Evolutionary conservation across 1,139 yeast species (phyloP).

Genomic region (Blastobotrys proliferans): DNA sequence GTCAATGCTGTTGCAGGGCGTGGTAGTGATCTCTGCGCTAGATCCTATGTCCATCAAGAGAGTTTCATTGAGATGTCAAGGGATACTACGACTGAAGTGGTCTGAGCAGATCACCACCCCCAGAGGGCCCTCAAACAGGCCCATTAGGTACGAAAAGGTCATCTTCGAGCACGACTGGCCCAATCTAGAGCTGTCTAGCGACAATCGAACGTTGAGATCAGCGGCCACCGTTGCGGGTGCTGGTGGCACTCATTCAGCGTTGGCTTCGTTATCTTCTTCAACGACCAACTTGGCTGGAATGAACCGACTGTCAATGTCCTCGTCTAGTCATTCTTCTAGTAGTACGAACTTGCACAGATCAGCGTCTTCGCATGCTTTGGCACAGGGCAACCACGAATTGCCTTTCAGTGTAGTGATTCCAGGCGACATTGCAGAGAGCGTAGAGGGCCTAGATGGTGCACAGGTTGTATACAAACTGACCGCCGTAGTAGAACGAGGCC

Average conservation of each 20-base stretch:
- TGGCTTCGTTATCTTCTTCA: slow-evolving; percentile 10
- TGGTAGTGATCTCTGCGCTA: slow-evolving; percentile 66
- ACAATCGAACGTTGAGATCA: no score
- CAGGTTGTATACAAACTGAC: slow-evolving; percentile 72
- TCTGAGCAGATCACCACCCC: slow-evolving; percentile 38
- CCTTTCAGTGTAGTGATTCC: slow-evolving; percentile 86
- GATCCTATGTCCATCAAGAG: slow-evolving; percentile 72
- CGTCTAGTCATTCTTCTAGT: not conserved
- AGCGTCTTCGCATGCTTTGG: slow-evolving; percentile 10
- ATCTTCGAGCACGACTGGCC: slow-evolving; percentile 80
- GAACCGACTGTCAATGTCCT: slow-evolving; percentile 6
- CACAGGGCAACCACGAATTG: slow-evolving; percentile 77
- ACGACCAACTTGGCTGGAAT: slow-evolving; percentile 13
- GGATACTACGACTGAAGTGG: slow-evolving; percentile 55
- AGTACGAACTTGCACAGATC: slow-evolving; percentile 3
- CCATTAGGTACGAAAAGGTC: slow-evolving; percentile 56
- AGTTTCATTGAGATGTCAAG: slow-evolving; percentile 58
- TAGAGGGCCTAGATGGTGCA: slow-evolving; percentile 87
- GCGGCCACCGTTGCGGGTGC: slow-evolving; percentile 3
- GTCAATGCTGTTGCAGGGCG: slow-evolving; percentile 71
- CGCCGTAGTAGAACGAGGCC: slow-evolving; percentile 79
- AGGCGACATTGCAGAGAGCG: slow-evolving; percentile 80
- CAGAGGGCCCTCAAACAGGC: slow-evolving; percentile 46
- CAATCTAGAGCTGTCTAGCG: slow-evolving; percentile 42
- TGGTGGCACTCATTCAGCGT: slow-evolving; percentile 4